These are phyloP conservation scores for Paraleonurus japonicus DNA, from an alignment of 257 asterid genomes.

Conservation along the genomic window DNA sequence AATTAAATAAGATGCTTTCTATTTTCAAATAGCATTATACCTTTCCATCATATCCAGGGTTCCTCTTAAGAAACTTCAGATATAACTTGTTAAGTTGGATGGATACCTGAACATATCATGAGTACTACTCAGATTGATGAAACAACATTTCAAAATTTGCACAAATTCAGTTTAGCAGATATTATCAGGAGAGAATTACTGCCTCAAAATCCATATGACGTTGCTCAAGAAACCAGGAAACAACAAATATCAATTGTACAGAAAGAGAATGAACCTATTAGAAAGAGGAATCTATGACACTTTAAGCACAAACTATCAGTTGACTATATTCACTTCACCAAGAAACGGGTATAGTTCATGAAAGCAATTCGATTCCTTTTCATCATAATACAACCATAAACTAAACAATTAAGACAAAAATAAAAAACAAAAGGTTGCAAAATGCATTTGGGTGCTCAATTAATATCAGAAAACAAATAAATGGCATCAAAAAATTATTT, in stretches of 20 bases:
- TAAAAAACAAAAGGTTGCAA: neutral
- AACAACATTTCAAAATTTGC: neutral
- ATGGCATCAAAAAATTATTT: neutral
- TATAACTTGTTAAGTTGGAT: conserved; percentile 79
- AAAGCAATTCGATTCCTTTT: neutral
- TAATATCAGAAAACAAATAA: neutral
- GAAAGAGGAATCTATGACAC: neutral
- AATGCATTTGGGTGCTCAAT: conserved; percentile 11
- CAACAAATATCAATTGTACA: neutral
- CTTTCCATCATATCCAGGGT: conserved; percentile 98
- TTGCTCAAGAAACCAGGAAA: neutral
- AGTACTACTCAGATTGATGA: conserved; percentile 26
- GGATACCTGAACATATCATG: conserved; percentile 63
- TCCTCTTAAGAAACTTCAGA: conserved; percentile 88
- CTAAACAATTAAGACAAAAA: neutral
- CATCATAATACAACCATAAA: neutral
- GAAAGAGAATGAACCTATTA: neutral
- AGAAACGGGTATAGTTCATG: neutral
- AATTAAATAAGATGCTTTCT: conserved; percentile 9
- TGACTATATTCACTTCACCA: neutral
- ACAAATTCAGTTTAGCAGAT: neutral
- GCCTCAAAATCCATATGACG: neutral
- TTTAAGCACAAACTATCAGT: neutral
- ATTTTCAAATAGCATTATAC: conserved; percentile 40
- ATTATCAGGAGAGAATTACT: neutral